Percentiles rank a stretch among this genome's conserved stretches.
These are phyloP conservation scores for Metarhizium robertsii DNA, from an alignment of 2,329 filamentous ascomycete species.

Conservation along the genomic window DNA sequence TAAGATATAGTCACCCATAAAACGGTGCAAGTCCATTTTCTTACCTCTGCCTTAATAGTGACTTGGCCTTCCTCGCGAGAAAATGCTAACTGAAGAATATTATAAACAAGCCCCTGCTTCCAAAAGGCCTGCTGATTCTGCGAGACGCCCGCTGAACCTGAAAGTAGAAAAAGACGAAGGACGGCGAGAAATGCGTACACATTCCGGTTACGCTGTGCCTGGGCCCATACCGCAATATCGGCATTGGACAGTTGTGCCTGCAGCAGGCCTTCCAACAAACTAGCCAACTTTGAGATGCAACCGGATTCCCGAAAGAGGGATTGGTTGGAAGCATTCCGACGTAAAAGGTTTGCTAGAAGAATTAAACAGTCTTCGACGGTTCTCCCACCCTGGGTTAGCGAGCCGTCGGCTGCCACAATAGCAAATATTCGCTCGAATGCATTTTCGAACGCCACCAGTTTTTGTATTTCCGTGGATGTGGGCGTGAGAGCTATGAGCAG, in stretches of 20 bases:
- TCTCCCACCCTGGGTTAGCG: slow-evolving; percentile 71
- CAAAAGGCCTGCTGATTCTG: slow-evolving; percentile 83
- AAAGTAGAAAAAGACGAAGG: slow-evolving; percentile 73
- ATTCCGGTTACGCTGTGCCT: slow-evolving; percentile 77
- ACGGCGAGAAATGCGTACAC: slow-evolving; percentile 84
- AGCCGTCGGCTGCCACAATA: slow-evolving; percentile 75
- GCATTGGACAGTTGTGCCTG: slow-evolving; percentile 40
- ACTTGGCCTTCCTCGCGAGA: slow-evolving; percentile 55
- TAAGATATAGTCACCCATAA: slow-evolving; percentile 1
- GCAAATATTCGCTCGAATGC: slow-evolving; percentile 81
- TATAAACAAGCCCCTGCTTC: slow-evolving; percentile 69
- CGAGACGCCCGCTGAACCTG: slow-evolving; percentile 68
- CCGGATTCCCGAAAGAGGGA: slow-evolving; percentile 88
- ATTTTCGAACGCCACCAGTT: slow-evolving; percentile 90
- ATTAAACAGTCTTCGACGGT: slow-evolving; percentile 90
- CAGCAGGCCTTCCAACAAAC: slow-evolving; percentile 54
- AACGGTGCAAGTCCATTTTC: slow-evolving; percentile 11
- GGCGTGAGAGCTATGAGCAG: slow-evolving; percentile 83
- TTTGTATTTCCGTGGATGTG: slow-evolving; percentile 80
- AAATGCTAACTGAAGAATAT: slow-evolving; percentile 77
- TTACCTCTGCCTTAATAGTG: slow-evolving; percentile 72
- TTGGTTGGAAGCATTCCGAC: slow-evolving; percentile 84
- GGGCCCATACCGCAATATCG: slow-evolving; percentile 65
- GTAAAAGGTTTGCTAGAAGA: slow-evolving; percentile 78
- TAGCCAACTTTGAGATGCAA: slow-evolving; percentile 62